Percentiles rank a stretch among this genome's conserved stretches.
Conservation (phyloP, 1,284 basidiomycete species). For the Pseudozyma sp. region DNA sequence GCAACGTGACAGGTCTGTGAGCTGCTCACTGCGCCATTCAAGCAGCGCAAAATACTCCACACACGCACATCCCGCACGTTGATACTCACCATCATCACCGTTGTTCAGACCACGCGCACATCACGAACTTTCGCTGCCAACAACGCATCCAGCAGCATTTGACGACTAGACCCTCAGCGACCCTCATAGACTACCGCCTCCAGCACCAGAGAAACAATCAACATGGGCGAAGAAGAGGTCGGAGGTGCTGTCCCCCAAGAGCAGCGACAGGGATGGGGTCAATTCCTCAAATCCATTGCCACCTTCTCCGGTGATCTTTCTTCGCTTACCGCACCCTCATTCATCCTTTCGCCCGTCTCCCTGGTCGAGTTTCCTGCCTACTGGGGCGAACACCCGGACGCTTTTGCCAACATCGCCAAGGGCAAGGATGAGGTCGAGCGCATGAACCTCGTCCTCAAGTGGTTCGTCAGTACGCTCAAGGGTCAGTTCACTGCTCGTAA, state of each 20-base stretch:
- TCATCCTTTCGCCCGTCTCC: constrained; percentile 71
- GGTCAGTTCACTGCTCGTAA: constrained; percentile 83
- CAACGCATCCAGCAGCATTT: background rate
- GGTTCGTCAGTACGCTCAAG: constrained; percentile 78
- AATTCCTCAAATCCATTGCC: constrained; percentile 67
- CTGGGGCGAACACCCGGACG: constrained; percentile 68
- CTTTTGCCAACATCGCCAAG: constrained; percentile 55
- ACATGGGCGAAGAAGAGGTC: constrained; percentile 58
- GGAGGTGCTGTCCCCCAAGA: constrained; percentile 56
- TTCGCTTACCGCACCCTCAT: constrained; percentile 87
- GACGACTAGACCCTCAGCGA: constrained; percentile 8
- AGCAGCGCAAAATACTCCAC: background rate
- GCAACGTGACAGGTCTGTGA: background rate
- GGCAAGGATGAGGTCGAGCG: constrained; percentile 67
- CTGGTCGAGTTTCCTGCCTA: constrained; percentile 67
- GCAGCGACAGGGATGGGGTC: constrained; percentile 62
- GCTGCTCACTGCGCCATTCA: background rate
- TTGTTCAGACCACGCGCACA: background rate
- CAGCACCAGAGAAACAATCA: constrained; percentile 14
- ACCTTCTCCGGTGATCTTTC: constrained; percentile 82
- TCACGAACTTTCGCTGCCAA: background rate
- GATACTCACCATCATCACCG: background rate
- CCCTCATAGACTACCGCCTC: too few species aligned
- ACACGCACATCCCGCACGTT: background rate
- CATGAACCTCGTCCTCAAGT: constrained; percentile 65